phyloP scores from a whole-genome alignment of 2,329 filamentous ascomycete species.

The Verticillium nonalfalfae region DNA sequence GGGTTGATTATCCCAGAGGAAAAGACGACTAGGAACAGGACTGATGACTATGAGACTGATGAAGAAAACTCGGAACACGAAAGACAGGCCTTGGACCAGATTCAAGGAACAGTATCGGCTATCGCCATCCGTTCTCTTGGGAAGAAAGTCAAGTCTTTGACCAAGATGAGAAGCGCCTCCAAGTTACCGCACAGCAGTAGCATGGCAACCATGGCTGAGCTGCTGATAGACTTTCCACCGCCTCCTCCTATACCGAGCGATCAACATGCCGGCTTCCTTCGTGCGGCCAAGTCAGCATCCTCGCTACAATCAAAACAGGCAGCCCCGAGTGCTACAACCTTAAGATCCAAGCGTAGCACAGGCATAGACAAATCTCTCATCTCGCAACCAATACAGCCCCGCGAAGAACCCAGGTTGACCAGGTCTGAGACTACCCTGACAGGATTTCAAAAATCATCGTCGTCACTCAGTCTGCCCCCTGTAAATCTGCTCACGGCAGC shows the following conservation, averaged over 20 bases:
- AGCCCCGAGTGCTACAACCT: slow-evolving; percentile 5
- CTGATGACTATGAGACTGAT: slow-evolving; percentile 9
- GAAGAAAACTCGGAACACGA: neutral
- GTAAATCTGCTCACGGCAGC: neutral
- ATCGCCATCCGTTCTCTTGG: slow-evolving; percentile 1
- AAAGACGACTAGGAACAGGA: slow-evolving; percentile 4
- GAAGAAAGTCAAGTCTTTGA: slow-evolving; percentile 9
- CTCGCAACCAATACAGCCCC: slow-evolving; percentile 2
- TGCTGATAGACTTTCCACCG: neutral
- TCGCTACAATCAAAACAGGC: neutral
- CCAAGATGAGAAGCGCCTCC: slow-evolving; percentile 3
- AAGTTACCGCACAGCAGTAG: neutral
- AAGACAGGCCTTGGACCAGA: neutral
- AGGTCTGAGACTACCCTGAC: neutral
- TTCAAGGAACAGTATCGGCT: neutral
- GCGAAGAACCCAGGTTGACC: neutral
- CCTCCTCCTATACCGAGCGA: neutral
- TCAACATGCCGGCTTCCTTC: neutral
- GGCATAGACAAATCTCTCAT: slow-evolving; percentile 8
- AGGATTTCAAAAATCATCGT: neutral
- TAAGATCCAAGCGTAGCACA: slow-evolving; percentile 8
- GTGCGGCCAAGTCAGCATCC: slow-evolving; percentile 1
- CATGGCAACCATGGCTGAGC: neutral
- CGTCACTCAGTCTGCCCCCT: neutral
- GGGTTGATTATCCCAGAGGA: slow-evolving; percentile 9